These are phyloP conservation scores for Ramaria sp. DNA, from an alignment of 768 basidiomycete species.

Conservation along the genomic window DNA sequence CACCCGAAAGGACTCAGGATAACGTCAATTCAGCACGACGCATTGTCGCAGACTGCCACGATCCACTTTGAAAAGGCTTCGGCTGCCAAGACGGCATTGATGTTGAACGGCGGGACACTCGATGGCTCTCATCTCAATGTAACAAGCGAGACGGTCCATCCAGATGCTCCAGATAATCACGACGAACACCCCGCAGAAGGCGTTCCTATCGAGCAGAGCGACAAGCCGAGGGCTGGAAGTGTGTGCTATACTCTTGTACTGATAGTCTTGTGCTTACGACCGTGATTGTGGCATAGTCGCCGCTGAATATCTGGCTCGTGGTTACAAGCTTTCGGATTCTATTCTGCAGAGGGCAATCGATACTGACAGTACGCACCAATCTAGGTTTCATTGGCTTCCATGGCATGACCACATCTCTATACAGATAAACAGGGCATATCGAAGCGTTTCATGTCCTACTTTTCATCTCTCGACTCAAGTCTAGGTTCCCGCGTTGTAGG, in stretches of 20 bases:
- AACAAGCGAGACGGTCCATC: slow-evolving; percentile 52
- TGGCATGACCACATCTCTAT: background rate
- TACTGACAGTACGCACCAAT: slow-evolving; percentile 43
- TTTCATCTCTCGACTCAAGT: slow-evolving; percentile 58
- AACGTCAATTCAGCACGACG: slow-evolving; percentile 46
- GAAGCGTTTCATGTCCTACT: slow-evolving; percentile 68
- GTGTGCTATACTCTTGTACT: slow-evolving; percentile 16
- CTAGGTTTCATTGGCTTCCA: background rate
- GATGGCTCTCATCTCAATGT: slow-evolving; percentile 64
- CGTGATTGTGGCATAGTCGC: slow-evolving; percentile 40
- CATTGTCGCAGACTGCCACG: slow-evolving; percentile 41
- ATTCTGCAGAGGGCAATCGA: slow-evolving; percentile 75
- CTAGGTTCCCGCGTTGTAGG: slow-evolving; percentile 66
- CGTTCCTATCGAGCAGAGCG: slow-evolving; percentile 57
- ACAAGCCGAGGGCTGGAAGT: slow-evolving; percentile 88
- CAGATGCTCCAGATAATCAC: slow-evolving; percentile 38
- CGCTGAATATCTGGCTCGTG: slow-evolving; percentile 89
- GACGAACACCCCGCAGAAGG: slow-evolving; percentile 20
- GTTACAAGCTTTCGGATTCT: slow-evolving; percentile 71
- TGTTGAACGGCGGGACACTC: slow-evolving; percentile 74
- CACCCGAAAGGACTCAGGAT: slow-evolving; percentile 35
- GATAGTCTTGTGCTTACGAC: background rate
- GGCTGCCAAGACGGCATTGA: slow-evolving; percentile 78
- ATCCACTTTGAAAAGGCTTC: slow-evolving; percentile 78
- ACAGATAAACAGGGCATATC: slow-evolving; percentile 83